Conservation (phyloP, 805 yeast genomes). For the Maudiozyma barnettii region DNA sequence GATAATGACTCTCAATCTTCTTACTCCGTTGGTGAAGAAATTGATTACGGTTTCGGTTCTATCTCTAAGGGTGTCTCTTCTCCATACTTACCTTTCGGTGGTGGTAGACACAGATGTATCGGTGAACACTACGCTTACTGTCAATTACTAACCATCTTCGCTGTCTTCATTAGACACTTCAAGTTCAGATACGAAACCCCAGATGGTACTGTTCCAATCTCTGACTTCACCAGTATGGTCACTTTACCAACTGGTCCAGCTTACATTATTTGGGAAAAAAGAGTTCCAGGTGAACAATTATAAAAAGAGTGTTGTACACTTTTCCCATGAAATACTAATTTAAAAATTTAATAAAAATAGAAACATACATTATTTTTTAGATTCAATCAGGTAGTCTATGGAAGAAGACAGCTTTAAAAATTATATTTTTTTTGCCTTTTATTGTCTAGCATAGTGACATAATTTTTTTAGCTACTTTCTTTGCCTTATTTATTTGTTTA, state of each 20-base stretch:
- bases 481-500: too few species aligned
- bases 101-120: conserved; percentile 98
- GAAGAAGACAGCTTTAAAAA: not conserved
- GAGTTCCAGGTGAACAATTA: conserved; percentile 28
- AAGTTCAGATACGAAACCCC: conserved; percentile 58
- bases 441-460: too few species aligned
- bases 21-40: conserved; percentile 30
- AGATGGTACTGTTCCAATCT: conserved; percentile 48
- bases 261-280: conserved; percentile 58
- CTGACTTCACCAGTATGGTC: conserved; percentile 86
- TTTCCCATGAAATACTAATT: too few species aligned
- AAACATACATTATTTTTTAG: too few species aligned
- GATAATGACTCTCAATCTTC: conserved; percentile 33
- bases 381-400: not conserved
- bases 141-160: conserved; percentile 79
- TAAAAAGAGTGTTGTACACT: not conserved
- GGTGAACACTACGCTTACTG: conserved; percentile 97
- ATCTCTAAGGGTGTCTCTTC: conserved; percentile 93
- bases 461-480: too few species aligned
- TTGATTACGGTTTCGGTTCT: conserved; percentile 95
- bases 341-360: too few species aligned
- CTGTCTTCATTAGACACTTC: conserved; percentile 63
- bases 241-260: conserved; percentile 81
- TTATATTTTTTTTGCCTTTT: too few species aligned
- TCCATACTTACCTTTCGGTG: conserved; percentile 96